Conservation (phyloP, 805 yeast species). For the Torulaspora quercuum region DNA sequence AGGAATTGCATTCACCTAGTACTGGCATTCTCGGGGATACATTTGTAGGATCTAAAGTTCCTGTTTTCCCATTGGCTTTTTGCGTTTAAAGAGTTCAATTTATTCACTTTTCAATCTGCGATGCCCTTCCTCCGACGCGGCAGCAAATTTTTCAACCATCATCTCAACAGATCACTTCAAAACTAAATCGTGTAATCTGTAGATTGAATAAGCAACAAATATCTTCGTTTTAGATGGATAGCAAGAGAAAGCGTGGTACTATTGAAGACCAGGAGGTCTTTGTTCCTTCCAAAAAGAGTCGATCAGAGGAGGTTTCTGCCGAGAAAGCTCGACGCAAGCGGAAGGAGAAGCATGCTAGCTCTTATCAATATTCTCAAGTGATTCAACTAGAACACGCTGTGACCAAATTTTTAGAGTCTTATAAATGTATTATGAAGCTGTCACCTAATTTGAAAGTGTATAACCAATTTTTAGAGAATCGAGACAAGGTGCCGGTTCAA, state of each 20-base stretch:
- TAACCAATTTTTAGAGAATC: conserved; percentile 36
- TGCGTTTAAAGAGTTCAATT: no score
- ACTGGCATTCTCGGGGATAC: no score
- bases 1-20: no score
- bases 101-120: no score
- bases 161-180: no score
- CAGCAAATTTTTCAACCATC: no score
- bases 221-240: no score
- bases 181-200: no score
- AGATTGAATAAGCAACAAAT: no score
- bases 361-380: conserved; percentile 28
- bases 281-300: conserved; percentile 14
- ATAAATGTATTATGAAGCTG: conserved; percentile 49
- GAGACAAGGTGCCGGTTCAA: conserved; percentile 38
- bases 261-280: conserved; percentile 18
- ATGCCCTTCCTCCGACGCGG: no score
- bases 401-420: conserved; percentile 48
- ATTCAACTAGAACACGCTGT: conserved; percentile 52
- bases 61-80: no score
- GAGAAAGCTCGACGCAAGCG: conserved; percentile 12
- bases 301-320: conserved; percentile 6
- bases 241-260: conserved; percentile 12
- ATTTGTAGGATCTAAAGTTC: no score
- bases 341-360: conserved; percentile 15
- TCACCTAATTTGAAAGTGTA: conserved; percentile 52